Evolutionary conservation across 192 early-diverging fungal species (phyloP).

Genomic region (Mortierella claussenii): DNA sequence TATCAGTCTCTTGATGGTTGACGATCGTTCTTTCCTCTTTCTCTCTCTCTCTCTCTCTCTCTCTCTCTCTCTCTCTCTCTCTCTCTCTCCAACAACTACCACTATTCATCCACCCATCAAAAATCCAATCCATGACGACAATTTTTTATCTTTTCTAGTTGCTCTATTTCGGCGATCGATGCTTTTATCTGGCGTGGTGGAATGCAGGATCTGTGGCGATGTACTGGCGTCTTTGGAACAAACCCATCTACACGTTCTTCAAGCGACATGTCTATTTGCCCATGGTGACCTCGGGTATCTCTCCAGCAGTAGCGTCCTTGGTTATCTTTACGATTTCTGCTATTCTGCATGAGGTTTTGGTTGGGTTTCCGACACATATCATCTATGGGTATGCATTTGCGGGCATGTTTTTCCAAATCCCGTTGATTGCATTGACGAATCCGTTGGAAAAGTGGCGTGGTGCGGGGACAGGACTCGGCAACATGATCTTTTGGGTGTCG

Average conservation of each 20-base stretch:
- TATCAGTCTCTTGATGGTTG: no score
- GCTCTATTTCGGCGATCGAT: slow-evolving; percentile 87
- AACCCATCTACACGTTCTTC: slow-evolving; percentile 86
- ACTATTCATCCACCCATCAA: no score
- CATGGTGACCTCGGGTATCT: slow-evolving; percentile 70
- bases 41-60: no score
- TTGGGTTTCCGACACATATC: slow-evolving; percentile 85
- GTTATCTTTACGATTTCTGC: slow-evolving; percentile 86
- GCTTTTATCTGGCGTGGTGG: slow-evolving; percentile 93
- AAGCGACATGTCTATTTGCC: slow-evolving; percentile 94
- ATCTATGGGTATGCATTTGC: slow-evolving; percentile 85
- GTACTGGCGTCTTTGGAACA: slow-evolving; percentile 94
- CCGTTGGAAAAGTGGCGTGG: slow-evolving; percentile 77
- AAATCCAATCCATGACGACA: no score
- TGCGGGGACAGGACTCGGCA: slow-evolving; percentile 74
- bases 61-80: no score
- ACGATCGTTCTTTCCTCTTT: no score
- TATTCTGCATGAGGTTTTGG: slow-evolving; percentile 85
- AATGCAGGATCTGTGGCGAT: slow-evolving; percentile 80
- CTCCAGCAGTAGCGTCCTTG: slow-evolving; percentile 64
- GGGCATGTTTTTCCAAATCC: slow-evolving; percentile 83
- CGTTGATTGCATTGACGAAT: slow-evolving; percentile 76
- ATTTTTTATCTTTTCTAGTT: slow-evolving; percentile 48
- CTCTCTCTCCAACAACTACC: no score
- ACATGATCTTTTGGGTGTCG: slow-evolving; percentile 83